Base-by-base conservation (phyloP, 2,329 filamentous ascomycete genomes). In the Ceratocystis lukuohia region DNA sequence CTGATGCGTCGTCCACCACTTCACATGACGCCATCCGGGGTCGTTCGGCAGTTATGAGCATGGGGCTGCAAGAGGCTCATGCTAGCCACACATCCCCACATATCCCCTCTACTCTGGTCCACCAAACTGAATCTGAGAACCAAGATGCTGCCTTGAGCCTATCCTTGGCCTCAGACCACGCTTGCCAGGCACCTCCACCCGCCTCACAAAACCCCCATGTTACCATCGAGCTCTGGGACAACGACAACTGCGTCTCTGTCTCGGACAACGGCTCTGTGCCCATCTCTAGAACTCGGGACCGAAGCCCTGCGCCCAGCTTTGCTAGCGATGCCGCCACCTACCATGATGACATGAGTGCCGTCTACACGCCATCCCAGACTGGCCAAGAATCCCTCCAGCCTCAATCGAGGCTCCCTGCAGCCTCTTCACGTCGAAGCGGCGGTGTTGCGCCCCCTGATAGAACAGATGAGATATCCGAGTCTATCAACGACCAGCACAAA, bases 401-500 rank as follows among this genome's bases (percentile, higher is more conserved):
- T 5, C 53, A 59, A n/a, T n/a, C 25, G 15, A 59, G 30, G 17
- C 33, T 59, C 17, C 53, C 53, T 3, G 12, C 12, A 59, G 12
- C 5, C 17, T 22, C n/a, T 22, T 53, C 53, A 22, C 20, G 30
- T 10, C 25, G 61, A 30, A 46, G 41, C 2, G 66, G 66, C n/a
- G 66, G 66, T 15, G n/a, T 68, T 56, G 64, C 59, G 15, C 66
- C 66, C 3, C 37, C 50, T 8, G 59, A 66, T 22, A 46, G 66
- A 41, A 63, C 46, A 15, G 25, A n/a, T 10, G 46, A 66, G n/a
- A 17, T 37, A 69, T 73, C 79, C 3, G 67, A 67, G 15, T 84
- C 78, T 69, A 73, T 79, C 65, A 84, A 84, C 67, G 78, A 84
- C 64, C 72, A 79, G 56, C 76, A 75, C 0, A 72, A 74, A 20